Percentiles rank a stretch among this genome's conserved stretches.
Evolutionary conservation across 352 stramenopile species (phyloP).

Genomic region (Phytophthora citrophthora): DNA sequence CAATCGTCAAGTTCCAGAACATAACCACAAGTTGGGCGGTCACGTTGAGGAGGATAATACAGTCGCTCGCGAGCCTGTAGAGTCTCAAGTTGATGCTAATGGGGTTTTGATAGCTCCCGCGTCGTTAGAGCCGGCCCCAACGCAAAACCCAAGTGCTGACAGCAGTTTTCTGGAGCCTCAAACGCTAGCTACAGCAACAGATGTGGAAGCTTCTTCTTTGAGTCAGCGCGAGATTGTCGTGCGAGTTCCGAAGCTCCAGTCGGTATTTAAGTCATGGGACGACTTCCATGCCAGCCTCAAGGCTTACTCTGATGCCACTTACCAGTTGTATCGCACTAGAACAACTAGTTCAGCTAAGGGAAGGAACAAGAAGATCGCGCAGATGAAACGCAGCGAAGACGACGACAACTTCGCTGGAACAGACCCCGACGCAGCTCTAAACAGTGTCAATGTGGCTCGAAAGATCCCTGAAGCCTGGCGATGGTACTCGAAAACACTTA

Average conservation of each 20-base stretch:
- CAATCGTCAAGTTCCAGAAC: constrained; percentile 66
- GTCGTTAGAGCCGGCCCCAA: constrained; percentile 3
- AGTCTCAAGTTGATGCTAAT: constrained; percentile 6
- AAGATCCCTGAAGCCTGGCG: constrained; percentile 73
- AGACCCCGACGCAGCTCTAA: constrained; percentile 20
- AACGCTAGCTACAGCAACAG: constrained; percentile 5
- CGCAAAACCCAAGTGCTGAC: constrained; percentile 7
- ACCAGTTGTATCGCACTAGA: constrained; percentile 76
- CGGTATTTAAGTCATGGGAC: constrained; percentile 70
- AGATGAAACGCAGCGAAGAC: constrained; percentile 47
- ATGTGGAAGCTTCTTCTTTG: neutral
- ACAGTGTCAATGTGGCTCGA: constrained; percentile 19
- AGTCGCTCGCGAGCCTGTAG: constrained; percentile 6
- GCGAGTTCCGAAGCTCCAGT: constrained; percentile 60
- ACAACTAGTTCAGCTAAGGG: constrained; percentile 75
- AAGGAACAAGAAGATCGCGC: constrained; percentile 74
- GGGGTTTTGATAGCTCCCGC: constrained; percentile 1
- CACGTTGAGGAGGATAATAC: constrained; percentile 25
- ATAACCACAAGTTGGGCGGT: constrained; percentile 57
- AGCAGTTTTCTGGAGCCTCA: constrained; percentile 18
- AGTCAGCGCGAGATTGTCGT: constrained; percentile 57
- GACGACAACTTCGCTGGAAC: constrained; percentile 36
- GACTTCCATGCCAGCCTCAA: constrained; percentile 68
- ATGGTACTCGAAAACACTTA: constrained; percentile 86
- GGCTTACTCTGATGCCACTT: constrained; percentile 69